Percentiles rank a stretch among this genome's conserved stretches.
Conservation (phyloP, 2,329 filamentous ascomycete genomes). For the Exophiala lecanii-corni region DNA sequence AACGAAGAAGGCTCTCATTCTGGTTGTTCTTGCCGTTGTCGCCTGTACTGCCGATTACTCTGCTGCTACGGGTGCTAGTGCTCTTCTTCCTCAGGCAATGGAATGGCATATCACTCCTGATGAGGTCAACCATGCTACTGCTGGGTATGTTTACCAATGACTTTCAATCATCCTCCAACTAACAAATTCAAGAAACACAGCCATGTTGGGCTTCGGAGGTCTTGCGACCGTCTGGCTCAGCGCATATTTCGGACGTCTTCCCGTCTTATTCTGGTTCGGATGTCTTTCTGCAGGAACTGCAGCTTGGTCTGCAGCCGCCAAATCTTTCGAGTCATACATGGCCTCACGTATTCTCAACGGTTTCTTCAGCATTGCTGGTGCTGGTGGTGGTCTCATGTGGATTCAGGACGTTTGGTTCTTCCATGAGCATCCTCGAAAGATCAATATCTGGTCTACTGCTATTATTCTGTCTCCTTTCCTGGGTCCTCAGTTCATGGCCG, state of each 20-base stretch:
- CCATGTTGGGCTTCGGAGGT: constrained; percentile 43
- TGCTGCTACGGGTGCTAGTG: constrained; percentile 43
- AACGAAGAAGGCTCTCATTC: constrained; percentile 46
- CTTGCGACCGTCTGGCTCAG: constrained; percentile 38
- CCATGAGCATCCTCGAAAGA: constrained; percentile 44
- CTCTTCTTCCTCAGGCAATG: constrained; percentile 40
- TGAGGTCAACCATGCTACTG: constrained; percentile 49
- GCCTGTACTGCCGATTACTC: constrained; percentile 50
- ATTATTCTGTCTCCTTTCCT: constrained; percentile 39
- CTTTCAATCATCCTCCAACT: background rate
- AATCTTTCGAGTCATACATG: constrained; percentile 45
- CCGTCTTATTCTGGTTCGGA: constrained; percentile 38
- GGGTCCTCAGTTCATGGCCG: constrained; percentile 42
- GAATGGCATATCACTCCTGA: constrained; percentile 48
- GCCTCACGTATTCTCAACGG: constrained; percentile 46
- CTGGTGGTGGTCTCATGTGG: constrained; percentile 44
- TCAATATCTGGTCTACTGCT: constrained; percentile 37
- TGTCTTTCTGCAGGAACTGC: constrained; percentile 29
- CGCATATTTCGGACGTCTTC: constrained; percentile 42
- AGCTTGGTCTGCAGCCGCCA: constrained; percentile 43
- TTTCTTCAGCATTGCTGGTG: constrained; percentile 43
- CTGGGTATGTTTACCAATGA: constrained; percentile 30
- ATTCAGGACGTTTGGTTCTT: constrained; percentile 59
- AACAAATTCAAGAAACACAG: constrained; percentile 41
- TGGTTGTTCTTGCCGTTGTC: constrained; percentile 45